Evolutionary conservation across 139 green algal genomes (phyloP), one percentile per base, ranked within the genome.

Genomic region (Asterochloris erici): DNA sequence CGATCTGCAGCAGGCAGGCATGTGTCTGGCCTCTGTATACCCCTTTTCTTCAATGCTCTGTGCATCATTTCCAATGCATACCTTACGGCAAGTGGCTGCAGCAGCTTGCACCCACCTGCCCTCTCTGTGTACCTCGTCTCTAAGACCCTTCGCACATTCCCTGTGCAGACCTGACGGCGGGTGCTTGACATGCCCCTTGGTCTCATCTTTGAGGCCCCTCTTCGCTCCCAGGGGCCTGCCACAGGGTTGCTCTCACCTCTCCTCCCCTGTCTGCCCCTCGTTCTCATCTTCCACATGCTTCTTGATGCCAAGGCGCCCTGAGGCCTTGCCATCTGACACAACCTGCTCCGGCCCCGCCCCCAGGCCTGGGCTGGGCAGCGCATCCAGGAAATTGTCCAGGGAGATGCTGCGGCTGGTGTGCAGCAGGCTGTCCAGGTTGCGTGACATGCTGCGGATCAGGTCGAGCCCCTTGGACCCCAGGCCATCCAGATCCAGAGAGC

Each of bases 371-470:
- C 76, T 47, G 23, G 54, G 24, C 23, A 15, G n/a, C 24, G 11
- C 15, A 1, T 23, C 23, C 21, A 26, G 17, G 9, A 29, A 47
- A 11, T 68, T n/a, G 60, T 80, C 76, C 54, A 80, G 76, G 13
- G 76, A 80, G 16, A 38, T 69, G 61, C 76, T 80, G 54, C 68
- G 61, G 19, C 38, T 26, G 24, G 76, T 26, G 19, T 62, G 68
- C 60, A 80, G 76, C 60, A 80, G 60, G 0, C 60, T 68, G 26
- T 80, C 76, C 12, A 80, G 76, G 60, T 80, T 68, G 6, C 23
- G 29, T 15, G 76, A 80, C 76, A 80, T 80, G 60, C 76, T 80
- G 47, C 76, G 68, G 14, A 80, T 54, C 38, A 54, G 38, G 38
- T 54, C 38, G 38, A 54, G 38, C 38, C 38, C 38, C 38, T 6